Conservation (phyloP, 2,329 filamentous ascomycete species). For the Penicillium sp. region DNA sequence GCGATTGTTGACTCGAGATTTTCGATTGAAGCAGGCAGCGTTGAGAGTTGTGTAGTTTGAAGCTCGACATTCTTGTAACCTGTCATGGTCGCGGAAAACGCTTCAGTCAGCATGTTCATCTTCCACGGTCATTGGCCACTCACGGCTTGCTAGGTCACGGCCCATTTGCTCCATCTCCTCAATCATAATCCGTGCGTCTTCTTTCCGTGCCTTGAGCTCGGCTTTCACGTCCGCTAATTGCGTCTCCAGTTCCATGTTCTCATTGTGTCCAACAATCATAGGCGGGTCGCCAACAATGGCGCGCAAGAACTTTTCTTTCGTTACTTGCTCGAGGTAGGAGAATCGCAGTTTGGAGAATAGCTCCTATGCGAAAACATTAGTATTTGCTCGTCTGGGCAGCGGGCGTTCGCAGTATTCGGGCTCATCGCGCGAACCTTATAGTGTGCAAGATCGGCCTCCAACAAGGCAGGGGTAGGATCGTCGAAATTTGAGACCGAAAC, state of each 20-base stretch:
- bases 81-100: constrained; percentile 20
- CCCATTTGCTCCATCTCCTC: constrained; percentile 68
- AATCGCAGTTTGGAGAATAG: constrained; percentile 95
- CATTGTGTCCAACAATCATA: constrained; percentile 73
- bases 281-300: constrained; percentile 89
- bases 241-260: constrained; percentile 75
- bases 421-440: constrained; percentile 60
- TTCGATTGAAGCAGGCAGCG: constrained; percentile 53
- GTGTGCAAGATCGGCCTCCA: constrained; percentile 80
- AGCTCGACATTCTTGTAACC: constrained; percentile 56
- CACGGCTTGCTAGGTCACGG: constrained; percentile 60
- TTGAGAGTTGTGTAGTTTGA: constrained; percentile 51
- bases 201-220: constrained; percentile 74
- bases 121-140: constrained; percentile 22
- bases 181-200: constrained; percentile 71
- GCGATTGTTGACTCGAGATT: constrained; percentile 52
- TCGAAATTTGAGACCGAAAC: constrained; percentile 68
- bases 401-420: background rate
- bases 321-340: constrained; percentile 96
- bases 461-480: constrained; percentile 68
- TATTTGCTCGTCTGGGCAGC: background rate
- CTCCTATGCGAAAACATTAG: constrained; percentile 52
- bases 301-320: constrained; percentile 95
- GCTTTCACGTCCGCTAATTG: constrained; percentile 70
- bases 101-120: background rate